Percentiles rank a stretch among this genome's conserved stretches.
Conservation (phyloP, 2,329 filamentous ascomycete species). For the Cercospora sp. region DNA sequence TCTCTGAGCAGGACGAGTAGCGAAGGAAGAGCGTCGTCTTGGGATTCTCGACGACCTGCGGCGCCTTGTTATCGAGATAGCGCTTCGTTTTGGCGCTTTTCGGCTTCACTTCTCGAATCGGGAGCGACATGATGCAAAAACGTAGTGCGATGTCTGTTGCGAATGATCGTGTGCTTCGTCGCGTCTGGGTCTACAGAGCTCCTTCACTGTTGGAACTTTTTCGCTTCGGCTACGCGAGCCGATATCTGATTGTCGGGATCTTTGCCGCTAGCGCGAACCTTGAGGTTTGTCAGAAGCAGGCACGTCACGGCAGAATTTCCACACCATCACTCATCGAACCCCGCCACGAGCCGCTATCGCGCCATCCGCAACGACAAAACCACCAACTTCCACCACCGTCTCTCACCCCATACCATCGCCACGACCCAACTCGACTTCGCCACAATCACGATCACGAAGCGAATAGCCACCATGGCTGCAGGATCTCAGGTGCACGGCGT, state of each 20-base stretch:
- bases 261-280: constrained; percentile 2
- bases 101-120: constrained; percentile 62
- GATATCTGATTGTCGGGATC: constrained; percentile 5
- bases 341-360: constrained; percentile 1
- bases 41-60: constrained; percentile 84
- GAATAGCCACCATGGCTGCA: constrained; percentile 16
- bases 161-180: neutral
- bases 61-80: constrained; percentile 87
- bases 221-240: constrained; percentile 2
- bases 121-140: constrained; percentile 29
- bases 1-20: constrained; percentile 79
- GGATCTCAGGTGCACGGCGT: constrained; percentile 68
- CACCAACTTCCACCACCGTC: neutral
- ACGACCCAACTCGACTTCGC: neutral
- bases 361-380: neutral
- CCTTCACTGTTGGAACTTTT: neutral
- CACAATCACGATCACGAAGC: constrained; percentile 2
- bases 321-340: neutral
- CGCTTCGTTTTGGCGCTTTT: constrained; percentile 90
- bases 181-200: neutral
- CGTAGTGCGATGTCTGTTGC: neutral
- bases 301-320: constrained; percentile 10
- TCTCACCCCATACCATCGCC: constrained; percentile 1
- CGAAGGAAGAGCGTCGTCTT: constrained; percentile 88
- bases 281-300: neutral